Evolutionary conservation across 2,329 filamentous ascomycete species (phyloP), one percentile per base, ranked within the genome.

Genomic region (Pseudogymnoascus sp.): DNA sequence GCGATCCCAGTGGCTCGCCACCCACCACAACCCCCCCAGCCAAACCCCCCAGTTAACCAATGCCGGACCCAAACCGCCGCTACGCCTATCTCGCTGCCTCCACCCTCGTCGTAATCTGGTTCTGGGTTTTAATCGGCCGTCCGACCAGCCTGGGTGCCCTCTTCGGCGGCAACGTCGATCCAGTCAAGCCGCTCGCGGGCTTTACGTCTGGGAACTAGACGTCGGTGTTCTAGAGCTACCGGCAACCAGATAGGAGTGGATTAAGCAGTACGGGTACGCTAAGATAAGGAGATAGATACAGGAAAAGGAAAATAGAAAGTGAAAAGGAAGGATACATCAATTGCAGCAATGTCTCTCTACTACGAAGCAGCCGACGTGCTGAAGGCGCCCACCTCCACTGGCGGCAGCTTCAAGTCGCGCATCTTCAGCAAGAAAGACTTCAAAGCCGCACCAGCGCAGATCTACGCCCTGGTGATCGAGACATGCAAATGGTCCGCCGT

Each of bases 401-500:
- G 88, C n/a, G 91, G 91, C 16, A 96, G 91, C 25, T 82, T 97
- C 66, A 96, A 95, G 75, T 91, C 91, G 6, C 82, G 90, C 36
- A 85, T 97, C 49, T 97, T 94, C 74, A 80, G 81, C 63, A 87
- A 86, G 65, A 89, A 89, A 69, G 79, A 81, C 6, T 76, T 91
- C 67, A 96, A 93, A 71, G 92, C 89, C 14, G 83, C 88, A 2
- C 88, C 89, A 0, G 87, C 87, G 9, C 90, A 95, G 72, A 80
- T 97, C 6, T 97, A 94, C 73, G 94, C 94, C 7, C 79, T 99
- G 36, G 88, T 92, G 22, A 83, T 88, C 22, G 92, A 97, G 75
- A 86, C 90, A 1, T 87, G 89, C 68, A 97, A 96, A 85, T 97
- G 93, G 91, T 94, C 92, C 69, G 74, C 80, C 3, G 81, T 97